Conservation (phyloP, 2,329 filamentous ascomycete genomes). For the Trichophyton simii region DNA sequence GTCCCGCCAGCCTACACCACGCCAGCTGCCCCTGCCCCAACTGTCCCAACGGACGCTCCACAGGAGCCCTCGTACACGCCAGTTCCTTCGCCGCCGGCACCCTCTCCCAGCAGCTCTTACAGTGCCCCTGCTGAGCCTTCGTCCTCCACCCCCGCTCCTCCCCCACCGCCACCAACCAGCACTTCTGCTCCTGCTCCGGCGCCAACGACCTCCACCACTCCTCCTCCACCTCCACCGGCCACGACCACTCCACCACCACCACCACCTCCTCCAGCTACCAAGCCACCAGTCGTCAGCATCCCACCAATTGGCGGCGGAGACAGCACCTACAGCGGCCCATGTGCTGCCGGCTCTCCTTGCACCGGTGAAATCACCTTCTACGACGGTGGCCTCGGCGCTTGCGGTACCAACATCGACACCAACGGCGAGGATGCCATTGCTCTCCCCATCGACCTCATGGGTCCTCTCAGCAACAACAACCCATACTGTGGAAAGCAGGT, state of each 20-base stretch:
- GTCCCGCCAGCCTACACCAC: conserved; percentile 29
- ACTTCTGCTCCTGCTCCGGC: neutral
- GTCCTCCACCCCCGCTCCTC: neutral
- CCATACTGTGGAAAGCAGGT: conserved; percentile 58
- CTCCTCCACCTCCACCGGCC: conserved; percentile 4
- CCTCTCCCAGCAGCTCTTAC: neutral
- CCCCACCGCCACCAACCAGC: conserved; percentile 5
- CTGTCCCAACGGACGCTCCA: conserved; percentile 32
- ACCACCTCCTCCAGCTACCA: conserved; percentile 12
- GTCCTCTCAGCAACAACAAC: conserved; percentile 51
- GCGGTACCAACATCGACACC: conserved; percentile 51
- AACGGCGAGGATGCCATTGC: conserved; percentile 53
- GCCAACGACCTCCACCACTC: neutral
- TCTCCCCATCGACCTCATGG: conserved; percentile 54
- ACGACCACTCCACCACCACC: conserved; percentile 12
- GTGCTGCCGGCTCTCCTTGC: conserved; percentile 20
- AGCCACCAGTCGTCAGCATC: neutral
- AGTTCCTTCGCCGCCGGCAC: conserved; percentile 13
- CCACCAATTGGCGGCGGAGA: conserved; percentile 11
- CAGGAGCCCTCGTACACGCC: neutral
- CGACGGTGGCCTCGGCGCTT: conserved; percentile 54
- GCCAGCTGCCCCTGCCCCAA: conserved; percentile 30
- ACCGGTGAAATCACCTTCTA: conserved; percentile 65
- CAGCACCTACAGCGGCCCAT: conserved; percentile 14
- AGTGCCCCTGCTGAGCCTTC: neutral